Evolutionary conservation across 2,329 filamentous ascomycete genomes (phyloP), one percentile per base, ranked within the genome.

Genomic region (Colletotrichum sp.): DNA sequence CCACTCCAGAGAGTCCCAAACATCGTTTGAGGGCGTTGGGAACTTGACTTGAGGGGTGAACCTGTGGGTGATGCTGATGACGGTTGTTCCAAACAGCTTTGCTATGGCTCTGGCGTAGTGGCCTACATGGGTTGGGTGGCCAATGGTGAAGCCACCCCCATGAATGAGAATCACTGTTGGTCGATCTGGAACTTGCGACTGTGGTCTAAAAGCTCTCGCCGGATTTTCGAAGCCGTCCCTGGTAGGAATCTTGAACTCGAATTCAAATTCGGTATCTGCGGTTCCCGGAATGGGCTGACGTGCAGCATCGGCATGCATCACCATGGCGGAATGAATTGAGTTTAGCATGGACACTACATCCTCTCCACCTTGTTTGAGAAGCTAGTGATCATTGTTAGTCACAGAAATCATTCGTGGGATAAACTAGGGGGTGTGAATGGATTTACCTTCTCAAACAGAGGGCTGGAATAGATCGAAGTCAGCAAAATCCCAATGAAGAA

Each of bases 41-140:
- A 88, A 89, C 48, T 82, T 82, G 76, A 87, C 80, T 74, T 89
- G 87, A 0, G 88, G 87, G 3, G 85, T 87, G 13, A 89, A 82
- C 0, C 88, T 80, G 77, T 90, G 89, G 52, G 88, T 86, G 5
- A 88, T 84, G 77, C 86, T 87, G 15, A 89, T 82, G 32, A 78
- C 76, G 6, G 48, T 69, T 12, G 60, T 61, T 10, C 70, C 67
- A 26, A 69, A 70, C 8, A 70, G 36, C 12, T 58, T 61, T 18
- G 74, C 61, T 6, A 75, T 32, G 28, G 36, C 57, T 24, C 75
- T 61, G 26, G 71, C 55, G 18, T 67, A 68, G 24, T 55, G 21
- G 15, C 64, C 58, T 13, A 64, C 55, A 24, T 71, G 38, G 3
- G 57, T 52, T 8, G 63, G 67, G 28, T 70, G 57, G 15, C 77